Conservation (phyloP, 1,139 yeast species). For the Geotrichum restrictum region DNA sequence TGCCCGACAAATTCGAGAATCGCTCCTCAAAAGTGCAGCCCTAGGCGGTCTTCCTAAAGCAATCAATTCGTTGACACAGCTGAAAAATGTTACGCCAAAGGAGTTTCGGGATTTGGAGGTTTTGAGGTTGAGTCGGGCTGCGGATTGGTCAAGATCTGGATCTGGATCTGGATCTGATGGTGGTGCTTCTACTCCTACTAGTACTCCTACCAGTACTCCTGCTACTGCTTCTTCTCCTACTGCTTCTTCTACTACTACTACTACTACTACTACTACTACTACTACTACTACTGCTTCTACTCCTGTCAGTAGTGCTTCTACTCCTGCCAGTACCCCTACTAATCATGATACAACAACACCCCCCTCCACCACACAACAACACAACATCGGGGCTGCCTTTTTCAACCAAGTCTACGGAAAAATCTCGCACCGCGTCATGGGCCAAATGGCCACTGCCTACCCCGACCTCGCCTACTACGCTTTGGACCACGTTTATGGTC, state of each 20-base stretch:
- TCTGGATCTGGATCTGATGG: too few relatives aligned
- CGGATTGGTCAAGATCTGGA: too few relatives aligned
- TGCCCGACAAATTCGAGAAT: conserved; percentile 64
- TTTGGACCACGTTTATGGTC: conserved; percentile 70
- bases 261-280: too few relatives aligned
- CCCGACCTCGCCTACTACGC: conserved; percentile 82
- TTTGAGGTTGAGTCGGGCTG: conserved; percentile 26
- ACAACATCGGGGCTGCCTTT: conserved; percentile 44
- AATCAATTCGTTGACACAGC: conserved; percentile 67
- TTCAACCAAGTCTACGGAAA: conserved; percentile 78
- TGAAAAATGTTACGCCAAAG: conserved; percentile 63
- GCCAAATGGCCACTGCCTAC: conserved; percentile 68
- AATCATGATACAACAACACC: too few relatives aligned
- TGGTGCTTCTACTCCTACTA: too few relatives aligned
- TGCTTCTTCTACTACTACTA: background rate
- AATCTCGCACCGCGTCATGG: conserved; percentile 60
- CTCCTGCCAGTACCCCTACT: too few relatives aligned
- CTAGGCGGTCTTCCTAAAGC: conserved; percentile 80
- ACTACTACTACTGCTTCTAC: too few relatives aligned
- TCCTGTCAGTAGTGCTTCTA: too few relatives aligned
- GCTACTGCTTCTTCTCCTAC: too few relatives aligned
- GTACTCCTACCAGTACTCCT: too few relatives aligned
- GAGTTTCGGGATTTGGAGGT: conserved; percentile 39
- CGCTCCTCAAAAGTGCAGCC: conserved; percentile 71
- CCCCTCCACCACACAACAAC: conserved; percentile 19